Evolutionary conservation across 2,329 filamentous ascomycete genomes (phyloP), one percentile per base, ranked within the genome.

Genomic region (Calonectria multiphialidica): DNA sequence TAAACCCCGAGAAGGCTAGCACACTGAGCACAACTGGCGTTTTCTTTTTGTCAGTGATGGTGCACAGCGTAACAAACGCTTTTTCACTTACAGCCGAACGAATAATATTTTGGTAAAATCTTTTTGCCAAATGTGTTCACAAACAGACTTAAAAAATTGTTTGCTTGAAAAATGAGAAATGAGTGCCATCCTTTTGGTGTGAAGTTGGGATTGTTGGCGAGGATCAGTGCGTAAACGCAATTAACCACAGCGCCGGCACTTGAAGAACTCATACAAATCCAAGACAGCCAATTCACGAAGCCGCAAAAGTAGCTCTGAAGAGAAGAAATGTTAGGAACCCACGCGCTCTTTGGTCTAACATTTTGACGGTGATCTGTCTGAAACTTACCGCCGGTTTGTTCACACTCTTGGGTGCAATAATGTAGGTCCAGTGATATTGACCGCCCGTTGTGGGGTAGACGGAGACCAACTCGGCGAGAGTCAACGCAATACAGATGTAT

Each of bases 111-210:
- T 7, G 59, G 59, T 12, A 63, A 16, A 21, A 63, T 21, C 18
- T 33, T 63, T 23, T 63, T 63, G 8, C 59, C 59, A 37, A 64
- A 64, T 4, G 49, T 23, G 21, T 64, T 64, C 9, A 35, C 42
- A 2, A 23, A 6, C n/a, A 64, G 25, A 23, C 42, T 64, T 28
- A 64, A 37, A 7, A 64, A 10, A 23, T 47, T 45, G n/a, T 49
- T 64, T 16, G 61, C 61, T 23, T 64, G 61, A 18, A 33, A 64
- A 21, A 64, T 64, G 35, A 64, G 30, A n/a, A 64, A 64, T 2
- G 44, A n/a, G 33, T 64, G 61, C 61, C 61, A 64, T 64, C 18
- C 25, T n/a, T 64, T 49, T 12, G 61, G 61, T 7, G 37, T 18
- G n/a, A 63, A 63, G 16, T 15, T 30, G 1, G 59, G 59, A 25